Base-by-base conservation (phyloP, 2,329 filamentous ascomycete species). In the Ilyonectria sp. region DNA sequence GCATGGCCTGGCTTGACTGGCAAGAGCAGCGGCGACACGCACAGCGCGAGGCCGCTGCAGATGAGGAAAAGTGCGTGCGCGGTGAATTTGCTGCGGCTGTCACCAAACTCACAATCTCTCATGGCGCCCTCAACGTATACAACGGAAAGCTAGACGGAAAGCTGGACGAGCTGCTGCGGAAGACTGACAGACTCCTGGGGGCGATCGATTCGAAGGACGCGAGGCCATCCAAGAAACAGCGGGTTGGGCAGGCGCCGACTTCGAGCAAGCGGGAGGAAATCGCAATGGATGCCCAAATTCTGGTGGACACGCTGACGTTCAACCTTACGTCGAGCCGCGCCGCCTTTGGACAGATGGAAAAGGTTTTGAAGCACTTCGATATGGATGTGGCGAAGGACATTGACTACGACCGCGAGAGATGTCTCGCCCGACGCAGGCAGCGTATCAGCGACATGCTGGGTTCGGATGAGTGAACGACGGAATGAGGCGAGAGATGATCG, bases 401-500 rank as follows among this genome's bases (percentile, higher is more conserved):
- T 15, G 43, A 57, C 52, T 63, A 56, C 43, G 31, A 63, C 33
- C 43, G 17, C 31, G 40, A 47, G n/a, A 44, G 52, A 29, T 55
- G 60, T 11, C 19, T 63, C 10, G 26, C 26, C 15, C 61, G 53
- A n/a, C 47, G 71, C n/a, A 56, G 56, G 31, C 21, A 53, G 58
- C 61, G 59, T 21, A 54, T 49, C 40, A 50, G 62, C 63, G 35
- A 63, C 47, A 50, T 57, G 8, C 60, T 65, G 15, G 59, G 55
- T 43, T 33, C 50, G 15, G 7, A 50, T 15, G 29, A 53, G 5
- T 6, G 19, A 2, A 4, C 10, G 31, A 37, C 6, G 15, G 31
- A n/a, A 19, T 53, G 29, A 53, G 50, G 3, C n/a, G 6, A 3
- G 49, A 11, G 23, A 26, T 17, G 6, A n/a, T 50, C 17, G 23